phyloP scores from a whole-genome alignment of 805 yeast genomes.

The Candida adriatica region DNA sequence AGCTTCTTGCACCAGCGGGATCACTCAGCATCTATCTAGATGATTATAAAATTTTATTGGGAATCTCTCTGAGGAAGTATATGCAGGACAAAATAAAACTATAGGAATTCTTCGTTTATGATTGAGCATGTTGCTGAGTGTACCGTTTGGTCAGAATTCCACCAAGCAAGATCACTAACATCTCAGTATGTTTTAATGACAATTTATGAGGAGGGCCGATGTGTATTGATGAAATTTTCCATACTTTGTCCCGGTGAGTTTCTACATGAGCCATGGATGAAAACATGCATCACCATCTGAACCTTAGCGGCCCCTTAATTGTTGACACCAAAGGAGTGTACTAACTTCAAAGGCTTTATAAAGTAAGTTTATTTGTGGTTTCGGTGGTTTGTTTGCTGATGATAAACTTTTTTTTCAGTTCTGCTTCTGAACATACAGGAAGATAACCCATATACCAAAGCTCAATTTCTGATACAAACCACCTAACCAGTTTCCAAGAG shows the following conservation, averaged over 20 bases:
- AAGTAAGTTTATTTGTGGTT: background rate
- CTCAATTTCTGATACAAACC: conserved; percentile 23
- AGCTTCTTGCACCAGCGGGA: conserved; percentile 1
- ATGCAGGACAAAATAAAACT: conserved; percentile 61
- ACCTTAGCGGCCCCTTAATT: too few relatives aligned
- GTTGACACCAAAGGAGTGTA: too few relatives aligned
- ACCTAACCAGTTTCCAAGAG: background rate
- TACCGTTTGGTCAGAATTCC: too few relatives aligned
- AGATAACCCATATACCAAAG: conserved; percentile 69
- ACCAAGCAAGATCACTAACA: too few relatives aligned
- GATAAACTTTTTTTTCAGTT: conserved; percentile 69
- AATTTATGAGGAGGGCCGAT: background rate
- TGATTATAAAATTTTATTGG: conserved; percentile 31
- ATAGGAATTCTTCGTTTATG: conserved; percentile 78
- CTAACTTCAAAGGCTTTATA: conserved; percentile 1
- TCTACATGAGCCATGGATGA: conserved; percentile 70
- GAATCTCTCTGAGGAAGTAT: conserved; percentile 59
- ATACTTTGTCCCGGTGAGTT: conserved; percentile 38
- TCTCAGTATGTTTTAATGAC: conserved; percentile 1
- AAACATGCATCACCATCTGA: conserved; percentile 99
- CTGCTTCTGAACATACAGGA: conserved; percentile 93
- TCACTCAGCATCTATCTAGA: conserved; percentile 8
- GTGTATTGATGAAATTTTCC: conserved; percentile 17
- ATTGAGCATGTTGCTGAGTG: too few relatives aligned
- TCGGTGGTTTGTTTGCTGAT: conserved; percentile 35